Evolutionary conservation across 148 eudicot genomes (phyloP).

Genomic region (Heliamphora exappendiculata): DNA sequence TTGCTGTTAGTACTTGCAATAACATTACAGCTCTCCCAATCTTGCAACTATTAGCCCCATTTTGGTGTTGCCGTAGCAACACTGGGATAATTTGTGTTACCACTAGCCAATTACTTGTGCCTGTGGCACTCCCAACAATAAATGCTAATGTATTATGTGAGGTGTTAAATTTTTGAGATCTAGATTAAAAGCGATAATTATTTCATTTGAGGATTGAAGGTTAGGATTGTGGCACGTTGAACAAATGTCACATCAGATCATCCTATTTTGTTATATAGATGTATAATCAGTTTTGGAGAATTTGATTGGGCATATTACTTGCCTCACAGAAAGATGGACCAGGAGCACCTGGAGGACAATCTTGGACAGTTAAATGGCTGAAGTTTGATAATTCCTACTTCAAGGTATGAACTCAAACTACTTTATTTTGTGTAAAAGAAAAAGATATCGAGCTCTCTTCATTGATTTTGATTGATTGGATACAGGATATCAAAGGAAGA

Average conservation of each 20-base stretch:
- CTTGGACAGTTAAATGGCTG: slow-evolving; percentile 95
- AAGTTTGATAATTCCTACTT: slow-evolving; percentile 96
- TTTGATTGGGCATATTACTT: neutral
- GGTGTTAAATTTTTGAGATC: too few species aligned
- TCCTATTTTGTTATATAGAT: too few species aligned
- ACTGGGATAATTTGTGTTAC: neutral
- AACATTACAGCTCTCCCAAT: neutral
- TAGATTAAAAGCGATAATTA: too few species aligned
- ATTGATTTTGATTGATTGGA: slow-evolving; percentile 16
- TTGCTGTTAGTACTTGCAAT: neutral
- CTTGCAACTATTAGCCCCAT: neutral
- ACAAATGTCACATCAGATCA: too few species aligned
- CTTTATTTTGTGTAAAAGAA: slow-evolving; percentile 4
- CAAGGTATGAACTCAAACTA: slow-evolving; percentile 41
- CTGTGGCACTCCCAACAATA: too few species aligned
- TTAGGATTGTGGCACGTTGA: too few species aligned
- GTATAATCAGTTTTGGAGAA: slow-evolving; percentile 6
- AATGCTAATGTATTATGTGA: too few species aligned
- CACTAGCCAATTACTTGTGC: too few species aligned
- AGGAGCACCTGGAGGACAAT: slow-evolving; percentile 97
- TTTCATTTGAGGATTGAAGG: too few species aligned
- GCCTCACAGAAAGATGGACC: slow-evolving; percentile 91
- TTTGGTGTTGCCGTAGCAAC: neutral
- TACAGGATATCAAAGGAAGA: slow-evolving; percentile 79
- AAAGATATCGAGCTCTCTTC: neutral